phyloP scores from a whole-genome alignment of 768 basidiomycete genomes.

The Mycena vitilis region DNA sequence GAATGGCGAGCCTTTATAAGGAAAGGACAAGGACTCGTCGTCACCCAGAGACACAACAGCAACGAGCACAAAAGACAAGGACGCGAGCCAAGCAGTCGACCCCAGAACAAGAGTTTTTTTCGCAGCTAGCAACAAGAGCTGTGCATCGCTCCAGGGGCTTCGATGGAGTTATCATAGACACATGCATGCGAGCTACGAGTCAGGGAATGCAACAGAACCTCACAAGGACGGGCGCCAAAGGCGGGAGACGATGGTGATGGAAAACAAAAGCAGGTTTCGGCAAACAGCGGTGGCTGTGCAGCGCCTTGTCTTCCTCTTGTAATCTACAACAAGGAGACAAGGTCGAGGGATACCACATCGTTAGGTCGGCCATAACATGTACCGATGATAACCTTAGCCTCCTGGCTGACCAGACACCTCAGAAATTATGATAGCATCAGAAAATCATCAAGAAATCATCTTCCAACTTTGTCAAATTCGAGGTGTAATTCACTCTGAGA shows the following conservation, averaged over 20 bases:
- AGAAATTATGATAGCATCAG: no score
- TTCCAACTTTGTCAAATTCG: no score
- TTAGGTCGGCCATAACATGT: not conserved
- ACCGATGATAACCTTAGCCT: not conserved
- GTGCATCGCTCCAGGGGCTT: not conserved
- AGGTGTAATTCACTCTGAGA: no score
- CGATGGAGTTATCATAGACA: not conserved
- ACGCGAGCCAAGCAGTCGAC: not conserved
- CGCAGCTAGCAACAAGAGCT: not conserved
- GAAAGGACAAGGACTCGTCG: not conserved
- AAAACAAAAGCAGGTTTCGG: slow-evolving; percentile 13
- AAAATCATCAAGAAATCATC: no score
- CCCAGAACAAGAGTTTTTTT: not conserved
- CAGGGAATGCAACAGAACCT: not conserved
- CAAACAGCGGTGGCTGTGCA: slow-evolving; percentile 22
- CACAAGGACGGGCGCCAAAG: slow-evolving; percentile 4
- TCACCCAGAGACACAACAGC: not conserved
- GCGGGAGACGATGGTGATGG: slow-evolving; percentile 9
- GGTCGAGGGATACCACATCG: not conserved
- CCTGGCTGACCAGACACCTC: no score
- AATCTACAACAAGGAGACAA: not conserved
- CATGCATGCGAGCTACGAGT: not conserved
- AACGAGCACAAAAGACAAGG: slow-evolving; percentile 1
- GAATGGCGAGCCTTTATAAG: not conserved
- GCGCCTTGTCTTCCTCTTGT: not conserved